phyloP scores from a whole-genome alignment of 305 asterid species.

The Fraxinus paxiana region DNA sequence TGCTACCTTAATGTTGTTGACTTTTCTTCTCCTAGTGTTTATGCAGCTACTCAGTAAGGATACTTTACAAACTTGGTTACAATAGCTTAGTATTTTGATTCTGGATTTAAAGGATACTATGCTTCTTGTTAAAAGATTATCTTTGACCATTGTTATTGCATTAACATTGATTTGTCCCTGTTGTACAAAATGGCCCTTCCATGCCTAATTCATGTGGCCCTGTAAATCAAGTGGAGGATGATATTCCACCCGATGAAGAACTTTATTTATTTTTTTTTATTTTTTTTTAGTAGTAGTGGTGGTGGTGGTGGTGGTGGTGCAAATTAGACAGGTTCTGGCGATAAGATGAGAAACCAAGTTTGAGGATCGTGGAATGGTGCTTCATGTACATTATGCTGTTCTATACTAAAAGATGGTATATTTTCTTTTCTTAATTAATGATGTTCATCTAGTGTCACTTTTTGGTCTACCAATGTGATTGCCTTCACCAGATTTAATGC shows the following conservation, averaged over 20 bases:
- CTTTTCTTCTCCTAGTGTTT: neutral
- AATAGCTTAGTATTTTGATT: neutral
- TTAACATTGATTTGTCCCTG: neutral
- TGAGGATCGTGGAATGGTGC: neutral
- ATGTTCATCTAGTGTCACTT: neutral
- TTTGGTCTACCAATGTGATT: neutral
- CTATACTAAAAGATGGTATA: neutral
- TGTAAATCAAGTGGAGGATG: neutral
- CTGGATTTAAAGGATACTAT: neutral
- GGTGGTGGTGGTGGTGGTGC: neutral
- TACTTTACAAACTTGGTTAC: conserved; percentile 3
- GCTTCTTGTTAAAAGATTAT: neutral
- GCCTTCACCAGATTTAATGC: neutral
- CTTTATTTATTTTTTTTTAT: too few relatives aligned
- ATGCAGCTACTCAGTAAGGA: neutral
- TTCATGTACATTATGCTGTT: neutral
- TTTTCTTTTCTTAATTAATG: neutral
- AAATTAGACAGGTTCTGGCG: neutral
- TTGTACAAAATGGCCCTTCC: neutral
- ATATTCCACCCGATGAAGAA: neutral
- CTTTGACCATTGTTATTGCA: neutral
- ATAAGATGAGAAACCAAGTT: neutral
- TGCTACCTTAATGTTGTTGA: neutral
- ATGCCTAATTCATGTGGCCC: neutral
- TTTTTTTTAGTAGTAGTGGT: neutral